A percentile compares a stretch with the other conserved stretches of the same genome.
phyloP scores from a whole-genome alignment of 306 rosid species.

The Luffa acutangula region DNA sequence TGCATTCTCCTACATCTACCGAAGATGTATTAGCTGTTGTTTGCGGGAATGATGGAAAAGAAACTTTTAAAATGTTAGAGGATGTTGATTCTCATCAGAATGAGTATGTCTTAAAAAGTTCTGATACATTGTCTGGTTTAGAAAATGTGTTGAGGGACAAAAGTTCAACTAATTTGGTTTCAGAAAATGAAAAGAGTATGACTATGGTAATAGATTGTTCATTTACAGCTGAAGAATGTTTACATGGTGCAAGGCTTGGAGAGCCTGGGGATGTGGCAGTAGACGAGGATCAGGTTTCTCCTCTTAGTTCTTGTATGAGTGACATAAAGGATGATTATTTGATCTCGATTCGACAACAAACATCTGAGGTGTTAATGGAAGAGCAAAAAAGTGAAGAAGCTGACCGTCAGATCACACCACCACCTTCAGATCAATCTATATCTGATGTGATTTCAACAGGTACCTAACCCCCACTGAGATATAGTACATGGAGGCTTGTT shows the following conservation, averaged over 20 bases:
- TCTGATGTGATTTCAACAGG: slow-evolving; percentile 28
- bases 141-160: slow-evolving; percentile 13
- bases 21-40: not conserved
- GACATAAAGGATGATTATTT: slow-evolving; percentile 16
- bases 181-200: slow-evolving; percentile 14
- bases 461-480: not conserved
- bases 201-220: slow-evolving; percentile 8
- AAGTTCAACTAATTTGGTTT: slow-evolving; percentile 18
- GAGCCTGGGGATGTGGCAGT: slow-evolving; percentile 18
- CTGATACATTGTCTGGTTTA: slow-evolving; percentile 17
- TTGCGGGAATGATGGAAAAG: slow-evolving; percentile 17
- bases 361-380: slow-evolving; percentile 26
- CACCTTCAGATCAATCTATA: slow-evolving; percentile 16
- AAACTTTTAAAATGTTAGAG: slow-evolving; percentile 10
- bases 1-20: not conserved
- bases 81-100: slow-evolving; percentile 11
- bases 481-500: not conserved
- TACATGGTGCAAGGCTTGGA: slow-evolving; percentile 15
- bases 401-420: slow-evolving; percentile 17
- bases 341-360: slow-evolving; percentile 6
- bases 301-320: slow-evolving; percentile 15
- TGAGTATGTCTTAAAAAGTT: slow-evolving; percentile 8
- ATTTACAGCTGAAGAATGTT: slow-evolving; percentile 13
- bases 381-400: slow-evolving; percentile 26
- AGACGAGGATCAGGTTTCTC: slow-evolving; percentile 22